Base-by-base conservation (phyloP, 176 grass and related monocot species). In the Raddia guianensis region DNA sequence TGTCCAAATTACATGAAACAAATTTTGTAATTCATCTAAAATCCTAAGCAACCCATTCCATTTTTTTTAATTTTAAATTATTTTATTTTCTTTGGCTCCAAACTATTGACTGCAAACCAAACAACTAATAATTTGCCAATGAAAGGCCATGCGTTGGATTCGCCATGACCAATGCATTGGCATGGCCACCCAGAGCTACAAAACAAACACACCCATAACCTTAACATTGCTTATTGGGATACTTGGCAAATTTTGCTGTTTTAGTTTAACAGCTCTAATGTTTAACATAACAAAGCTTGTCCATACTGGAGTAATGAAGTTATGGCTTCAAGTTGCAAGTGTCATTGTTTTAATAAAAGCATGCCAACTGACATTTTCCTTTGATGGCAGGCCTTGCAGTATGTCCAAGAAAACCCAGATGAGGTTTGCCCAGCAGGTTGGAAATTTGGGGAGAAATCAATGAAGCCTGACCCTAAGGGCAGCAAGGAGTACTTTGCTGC, bases 361-460 rank as follows among this genome's bases (percentile, higher is more conserved):
- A 9, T 35, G 33, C 44, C 71, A 63, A 18, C 34, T 2, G 49
- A 61, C 32, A 72, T 63, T 21, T 81, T 72, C 40, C 79, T 63
- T 62, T 4, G 4, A 9, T 72, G 46, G 16, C 56, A 82, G 79
- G 56, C 79, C 13, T 32, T 98, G 78, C 88, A 93, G 42, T 95
- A 93, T 72, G 92, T 98, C 61, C 92, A 98, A 77, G 90, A 98
- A 54, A 99, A 99, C 88, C 96, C 92, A 0, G 96, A 99, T 43
- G 96, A 99, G 84, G 96, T 99, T 21, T 98, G 92, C 79, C 92
- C 90, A 34, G 92, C 92, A 18, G 92, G 92, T 68, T 93, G 92
- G 92, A 99, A 99, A 51, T 88, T 88, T 27, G 88, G 90, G 68
- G 92, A 93, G 10, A 95, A 84, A 66, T 82, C 68, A 5, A 82